Evolutionary conservation across 371 early-diverging fungal genomes (phyloP), one percentile per base, ranked within the genome.

Genomic region (Rhizomucor pusillus): DNA sequence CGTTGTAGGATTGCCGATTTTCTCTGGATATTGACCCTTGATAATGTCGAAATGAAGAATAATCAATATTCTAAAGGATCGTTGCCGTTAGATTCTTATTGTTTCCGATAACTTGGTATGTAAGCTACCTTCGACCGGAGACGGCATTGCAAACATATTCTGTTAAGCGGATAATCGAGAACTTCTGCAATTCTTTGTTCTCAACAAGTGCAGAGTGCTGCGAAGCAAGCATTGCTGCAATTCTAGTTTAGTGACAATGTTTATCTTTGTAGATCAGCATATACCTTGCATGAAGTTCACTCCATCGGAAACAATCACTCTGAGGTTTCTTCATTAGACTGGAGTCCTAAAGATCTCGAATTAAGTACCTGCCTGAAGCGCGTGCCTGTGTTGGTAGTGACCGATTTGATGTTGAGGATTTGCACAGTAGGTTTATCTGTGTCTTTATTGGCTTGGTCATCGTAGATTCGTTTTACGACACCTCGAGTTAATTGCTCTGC

Each of bases 271-370:
- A 41, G 86, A 16, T 5, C 41, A 41, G 3, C 12, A 41, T 19
- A 12, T 41, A 41, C 87, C 85, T 69, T 89, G 87, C 74, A 86
- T 79, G 33, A 73, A 80, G 63, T 80, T 53, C 22, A 50, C 58
- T 45, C 90, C 89, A 67, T 89, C 91, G 16, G 87, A 87, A 36
- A 90, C 61, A 12, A 90, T 75, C 22, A 84, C 60, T 67, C 88
- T 86, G 41, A 50, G 13, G 22, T 7, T 44, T 24, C 43, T 41
- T 23, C 23, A 22, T 20, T 11, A 13, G 41, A 4, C 5, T 41
- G 11, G 7, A 29, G 29, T 29, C 7, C 5, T 7, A 29, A 29
- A 29, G 29, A 29, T 41, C 41, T 14, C 33, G 52, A 20, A 11
- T 16, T 35, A 25, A 9, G 20, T 52, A 51, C 48, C 57, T 60